Base-by-base conservation (phyloP, 1,284 basidiomycete genomes). In the Melampsora larici-populina region DNA sequence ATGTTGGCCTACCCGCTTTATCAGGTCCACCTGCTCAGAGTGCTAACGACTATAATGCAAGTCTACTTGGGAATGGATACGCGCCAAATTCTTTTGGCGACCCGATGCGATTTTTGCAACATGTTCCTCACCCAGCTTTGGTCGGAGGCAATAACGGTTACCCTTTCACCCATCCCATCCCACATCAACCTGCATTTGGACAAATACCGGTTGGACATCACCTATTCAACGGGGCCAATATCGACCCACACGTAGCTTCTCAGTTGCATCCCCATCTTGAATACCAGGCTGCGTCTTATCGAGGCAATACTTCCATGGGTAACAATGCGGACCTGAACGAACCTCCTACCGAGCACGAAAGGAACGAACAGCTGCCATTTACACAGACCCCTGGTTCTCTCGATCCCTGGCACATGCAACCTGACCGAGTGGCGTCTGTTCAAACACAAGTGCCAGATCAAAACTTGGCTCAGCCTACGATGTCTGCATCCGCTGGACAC, bases 391-490 rank as follows among this genome's bases (percentile, higher is more conserved):
- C 62, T 24, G 36, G 43, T 24, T 63, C 63, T 24, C 29, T 31
- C 46, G 72, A 74, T 66, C 72, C 72, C 15, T 74, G 72, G 72
- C 72, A 74, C 46, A 43, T 67, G 15, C 64, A 62, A 21, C 36
- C 72, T 31, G 60, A 66, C 11, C 46, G 21, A 33, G 29, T 64
- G 26, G 5, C 62, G 62, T 26, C 62, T 29, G 17, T 64, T 24
- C 62, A 55, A 24, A 4, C 62, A 64, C 31, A 29, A 33, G 26
- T 64, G 26, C 62, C 29, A 18, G 62, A 64, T 8, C 62, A 33
- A 7, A 64, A 8, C 62, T 36, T 18, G 5, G n/a, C 26, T 18
- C 62, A 64, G 26, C 62, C 15, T 64, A 8, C 24, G 4, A 33
- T 29, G 17, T 17, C 62, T 29, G 15, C 62, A 17, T 33, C 62